Base-by-base conservation (phyloP, 495 filamentous ascomycete species). In the Podospora sp. region DNA sequence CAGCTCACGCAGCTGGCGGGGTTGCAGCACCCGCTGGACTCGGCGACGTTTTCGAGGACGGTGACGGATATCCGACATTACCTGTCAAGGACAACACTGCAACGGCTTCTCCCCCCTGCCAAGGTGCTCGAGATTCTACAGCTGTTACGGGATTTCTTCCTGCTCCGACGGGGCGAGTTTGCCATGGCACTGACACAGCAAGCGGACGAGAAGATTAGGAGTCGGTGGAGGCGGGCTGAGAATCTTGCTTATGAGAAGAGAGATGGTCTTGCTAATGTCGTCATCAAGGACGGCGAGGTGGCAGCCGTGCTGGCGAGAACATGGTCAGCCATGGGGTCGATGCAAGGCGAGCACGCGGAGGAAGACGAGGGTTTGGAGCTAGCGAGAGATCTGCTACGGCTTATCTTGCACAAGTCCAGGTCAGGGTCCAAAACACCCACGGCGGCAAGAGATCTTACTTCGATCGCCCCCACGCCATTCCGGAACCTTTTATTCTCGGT, bases 161-260 rank as follows among this genome's bases (percentile, higher is more conserved):
- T 99, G 11, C 86, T 99, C 11, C 87, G 91, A 11, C 85, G 91
- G 20, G 94, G 95, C 11, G 95, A 97, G 73, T 99, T 99, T 76
- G 92, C 92, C 7, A 86, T 94, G 68, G 88, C 91, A 11, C 80
- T 99, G 21, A 91, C 95, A 0, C 85, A 89, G 35, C 91, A 97
- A 80, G 92, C 93, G 9, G 91, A 96, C 69, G 84, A 90, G 40
- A 88, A 87, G 66, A 84, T 96, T 24, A 78, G 84, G 14, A 82
- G 79, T 62, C 82, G 87, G 46, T 88, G 85, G 85, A 78, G 80
- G 53, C 76, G 79, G 40, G 76, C 80, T 4, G 84, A 85, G 51
- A 86, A 86, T 63, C 73, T 86, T 7, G 81, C 78, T 14, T 82
- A 84, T 62, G 80, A 85, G 62, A 85, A 85, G 59, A 75, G 82